Evolutionary conservation across 768 basidiomycete genomes (phyloP), one percentile per base, ranked within the genome.

Genomic region (Psilocybe tampanensis): DNA sequence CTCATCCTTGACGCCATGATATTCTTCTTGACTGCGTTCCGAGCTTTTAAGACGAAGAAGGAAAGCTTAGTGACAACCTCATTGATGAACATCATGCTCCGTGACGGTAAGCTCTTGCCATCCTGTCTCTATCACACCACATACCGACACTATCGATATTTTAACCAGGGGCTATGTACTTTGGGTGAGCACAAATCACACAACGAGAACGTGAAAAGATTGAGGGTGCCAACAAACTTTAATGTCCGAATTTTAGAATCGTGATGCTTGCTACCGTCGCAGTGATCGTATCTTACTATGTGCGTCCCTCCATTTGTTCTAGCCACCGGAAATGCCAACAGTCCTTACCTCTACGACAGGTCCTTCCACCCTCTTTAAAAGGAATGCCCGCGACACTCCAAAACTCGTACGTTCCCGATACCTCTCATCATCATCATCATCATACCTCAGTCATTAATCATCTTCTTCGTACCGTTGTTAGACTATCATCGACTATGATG

Each of bases 201-300:
- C n/a, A n/a, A n/a, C n/a, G n/a, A n/a, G n/a, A n/a, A n/a, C n/a
- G n/a, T n/a, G n/a, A n/a, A n/a, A n/a, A n/a, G 29, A 29, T 29
- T 29, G 29, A 29, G 29, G 29, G 29, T 29, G 9, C 29, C 29
- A 29, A 9, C 9, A 29, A n/a, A n/a, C 29, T 9, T 29, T 29
- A 9, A 29, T 9, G 9, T 29, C 29, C 9, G 4, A 4, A 29
- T 29, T 9, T 4, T 29, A 29, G 52, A 3, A 32, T 53, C 43
- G 44, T 53, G 26, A 43, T 53, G 22, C 26, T 53, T 12, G 22
- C 52, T 7, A 44, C 52, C 12, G 32, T 45, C n/a, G 44, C 52
- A 17, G 52, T 53, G 8, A 53, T 53, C 11, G 32, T 53, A 8
- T 53, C 52, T 8, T 24, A 44, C n/a, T 44, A 44, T n/a, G 42